Evolutionary conservation across 140 eudicot genomes (phyloP), one percentile per base, ranked within the genome.

Genomic region (Flaveria floridana): DNA sequence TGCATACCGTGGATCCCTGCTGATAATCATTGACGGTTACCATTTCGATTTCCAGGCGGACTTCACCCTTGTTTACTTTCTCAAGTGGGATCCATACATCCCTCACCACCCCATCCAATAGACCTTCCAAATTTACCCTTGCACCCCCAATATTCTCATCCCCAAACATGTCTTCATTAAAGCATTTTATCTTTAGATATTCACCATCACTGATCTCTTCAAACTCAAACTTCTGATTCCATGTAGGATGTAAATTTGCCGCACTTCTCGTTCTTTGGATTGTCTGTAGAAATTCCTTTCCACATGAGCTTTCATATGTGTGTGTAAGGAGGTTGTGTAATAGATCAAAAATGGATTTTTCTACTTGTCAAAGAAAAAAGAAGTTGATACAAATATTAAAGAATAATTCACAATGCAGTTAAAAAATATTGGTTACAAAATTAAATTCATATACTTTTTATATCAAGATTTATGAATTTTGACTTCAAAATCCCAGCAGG

Each of bases 91-190:
- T 79, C 83, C 86, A 85, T 6, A 85, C 94, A 62, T 94, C 99
- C 78, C 91, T 88, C 62, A 82, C 72, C 15, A 84, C 84, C 9
- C 96, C 97, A 63, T 88, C 99, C 25, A 82, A 37, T 34, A 93
- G 80, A 53, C 99, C 97, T 85, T 94, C 99, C 85, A 94, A 79
- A 74, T 90, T 94, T 64, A 94, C 96, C 44, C 94, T 81, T 59
- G 97, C 99, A 79, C 96, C 85, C 34, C 99, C 99, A 47, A 93
- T 93, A 81, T 82, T 82, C 78, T 94, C 99, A 79, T 94, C 97
- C 11, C 87, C 83, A 73, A 94, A 85, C 34, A 84, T 85, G 56
- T 94, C 97, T 77, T 88, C 99, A 7, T 72, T 78, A 39, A 21
- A 86, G 74, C 97, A 88, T 76, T 87, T 90, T 83, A 94, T 66